Conservation (phyloP, 2,329 filamentous ascomycete species). For the Leptographium lundbergii region DNA sequence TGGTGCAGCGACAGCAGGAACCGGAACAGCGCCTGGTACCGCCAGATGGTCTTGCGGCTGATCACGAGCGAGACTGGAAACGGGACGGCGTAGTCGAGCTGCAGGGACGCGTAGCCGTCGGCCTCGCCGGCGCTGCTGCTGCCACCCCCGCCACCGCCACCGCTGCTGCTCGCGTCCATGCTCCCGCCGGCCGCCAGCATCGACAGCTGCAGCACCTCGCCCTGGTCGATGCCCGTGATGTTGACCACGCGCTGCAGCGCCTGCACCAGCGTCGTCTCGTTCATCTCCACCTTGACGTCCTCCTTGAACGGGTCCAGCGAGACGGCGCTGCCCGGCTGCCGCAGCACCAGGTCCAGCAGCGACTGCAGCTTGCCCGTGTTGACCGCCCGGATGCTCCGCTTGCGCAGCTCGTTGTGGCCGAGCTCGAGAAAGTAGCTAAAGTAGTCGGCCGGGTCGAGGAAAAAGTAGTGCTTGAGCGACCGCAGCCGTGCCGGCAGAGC, state of each 20-base stretch:
- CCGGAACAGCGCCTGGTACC: slow-evolving; percentile 91
- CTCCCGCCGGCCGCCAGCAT: slow-evolving; percentile 39
- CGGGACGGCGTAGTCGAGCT: slow-evolving; percentile 87
- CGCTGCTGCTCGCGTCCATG: slow-evolving; percentile 39
- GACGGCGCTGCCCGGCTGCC: slow-evolving; percentile 90
- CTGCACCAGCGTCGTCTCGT: slow-evolving; percentile 83
- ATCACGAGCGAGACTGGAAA: slow-evolving; percentile 94
- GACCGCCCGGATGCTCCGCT: slow-evolving; percentile 79
- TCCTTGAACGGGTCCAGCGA: slow-evolving; percentile 96
- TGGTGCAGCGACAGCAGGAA: slow-evolving; percentile 84
- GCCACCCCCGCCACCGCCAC: slow-evolving; percentile 42
- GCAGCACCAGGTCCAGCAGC: slow-evolving; percentile 84
- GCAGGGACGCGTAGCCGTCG: slow-evolving; percentile 79
- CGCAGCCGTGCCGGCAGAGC: slow-evolving; percentile 74
- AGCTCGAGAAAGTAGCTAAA: slow-evolving; percentile 97
- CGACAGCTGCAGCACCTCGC: slow-evolving; percentile 65
- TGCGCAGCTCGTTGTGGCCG: slow-evolving; percentile 76
- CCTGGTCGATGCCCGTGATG: slow-evolving; percentile 88
- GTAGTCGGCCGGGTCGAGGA: slow-evolving; percentile 94
- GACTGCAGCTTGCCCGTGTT: slow-evolving; percentile 92
- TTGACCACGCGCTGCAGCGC: slow-evolving; percentile 94
- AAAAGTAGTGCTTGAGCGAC: slow-evolving; percentile 97
- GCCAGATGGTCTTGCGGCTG: slow-evolving; percentile 88
- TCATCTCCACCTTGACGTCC: slow-evolving; percentile 96
- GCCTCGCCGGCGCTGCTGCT: slow-evolving; percentile 75